Evolutionary conservation across 768 basidiomycete species (phyloP).

Genomic region (Lentinula guzmanii): DNA sequence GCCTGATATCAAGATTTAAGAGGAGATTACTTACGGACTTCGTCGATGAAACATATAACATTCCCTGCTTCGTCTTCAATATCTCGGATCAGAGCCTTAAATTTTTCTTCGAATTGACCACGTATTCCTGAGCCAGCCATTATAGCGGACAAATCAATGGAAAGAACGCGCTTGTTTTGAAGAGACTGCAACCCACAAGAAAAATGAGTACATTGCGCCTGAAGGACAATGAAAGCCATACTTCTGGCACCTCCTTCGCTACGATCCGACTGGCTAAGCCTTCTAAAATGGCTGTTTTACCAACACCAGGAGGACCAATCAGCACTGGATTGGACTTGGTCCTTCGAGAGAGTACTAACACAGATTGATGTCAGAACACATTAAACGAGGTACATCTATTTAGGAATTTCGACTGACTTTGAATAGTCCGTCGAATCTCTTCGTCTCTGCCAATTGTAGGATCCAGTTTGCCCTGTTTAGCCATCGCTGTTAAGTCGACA

Average conservation of each 20-base stretch:
- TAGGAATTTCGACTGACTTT: conserved; percentile 49
- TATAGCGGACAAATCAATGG: conserved; percentile 77
- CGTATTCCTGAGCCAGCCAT: conserved; percentile 89
- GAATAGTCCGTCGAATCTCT: conserved; percentile 88
- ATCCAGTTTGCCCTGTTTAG: conserved; percentile 80
- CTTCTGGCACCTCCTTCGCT: conserved; percentile 87
- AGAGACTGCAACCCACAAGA: conserved; percentile 50
- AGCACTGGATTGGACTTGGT: conserved; percentile 93
- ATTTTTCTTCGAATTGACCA: conserved; percentile 91
- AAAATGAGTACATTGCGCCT: background rate
- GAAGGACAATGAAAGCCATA: conserved; percentile 22
- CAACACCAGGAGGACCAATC: conserved; percentile 49
- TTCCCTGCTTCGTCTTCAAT: conserved; percentile 83
- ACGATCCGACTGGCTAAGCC: conserved; percentile 86
- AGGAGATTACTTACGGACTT: conserved; percentile 65
- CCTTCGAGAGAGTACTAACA: conserved; percentile 70
- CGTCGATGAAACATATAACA: conserved; percentile 91
- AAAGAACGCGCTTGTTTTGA: conserved; percentile 81
- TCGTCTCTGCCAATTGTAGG: conserved; percentile 88
- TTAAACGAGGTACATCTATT: background rate
- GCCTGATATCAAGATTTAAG: too few relatives aligned
- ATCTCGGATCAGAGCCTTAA: conserved; percentile 84
- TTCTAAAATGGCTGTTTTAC: conserved; percentile 90
- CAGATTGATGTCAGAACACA: background rate
- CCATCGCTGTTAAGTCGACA: conserved; percentile 79